Base-by-base conservation (phyloP, 2,329 filamentous ascomycete species). In the Aureobasidium sp. region DNA sequence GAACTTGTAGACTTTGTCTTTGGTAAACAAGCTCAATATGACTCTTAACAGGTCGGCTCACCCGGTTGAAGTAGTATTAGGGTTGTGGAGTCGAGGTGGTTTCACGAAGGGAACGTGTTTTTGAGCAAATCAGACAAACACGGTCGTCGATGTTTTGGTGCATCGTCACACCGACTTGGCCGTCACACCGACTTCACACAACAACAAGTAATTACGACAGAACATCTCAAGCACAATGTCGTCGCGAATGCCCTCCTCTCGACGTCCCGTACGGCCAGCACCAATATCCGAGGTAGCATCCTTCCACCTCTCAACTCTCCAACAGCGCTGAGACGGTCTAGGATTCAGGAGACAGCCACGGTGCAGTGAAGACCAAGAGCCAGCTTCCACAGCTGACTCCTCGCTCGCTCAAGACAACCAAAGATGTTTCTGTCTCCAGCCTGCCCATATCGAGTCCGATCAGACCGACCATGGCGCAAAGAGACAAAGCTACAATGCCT, bases 281-380 rank as follows among this genome's bases (percentile, higher is more conserved):
- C 22, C 29, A 52, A 24, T 21, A 42, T 3, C 27, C 38, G 48
- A 52, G 48, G 48, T 52, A 52, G 48, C 14, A 7, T 52, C 29
- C 38, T 21, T 34, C 6, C 10, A 19, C 37, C 37, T 41, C 48
- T 52, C 48, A 41, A 52, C 37, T 37, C 48, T 52, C 22, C 48
- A 52, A 52, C 48, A 52, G 48, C 22, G 48, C 48, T 52, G 48
- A 52, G 48, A 52, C 35, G 48, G 48, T 41, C 16, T 30, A 49
- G 45, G 45, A 49, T 17, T 38, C 34, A 22, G 45, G 21, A 49
- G 45, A 37, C 16, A 35, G 29, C 14, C 24, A 32, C 16, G 27
- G 16, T 25, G 32, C 24, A 4, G 47, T 29, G 6, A 40, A 50
- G 29, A 52, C 41, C 38, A 52, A 29, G 29, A 52, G 48, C n/a